Base-by-base conservation (phyloP, 495 filamentous ascomycete genomes). In the Hapsidospora chrysogenum region DNA sequence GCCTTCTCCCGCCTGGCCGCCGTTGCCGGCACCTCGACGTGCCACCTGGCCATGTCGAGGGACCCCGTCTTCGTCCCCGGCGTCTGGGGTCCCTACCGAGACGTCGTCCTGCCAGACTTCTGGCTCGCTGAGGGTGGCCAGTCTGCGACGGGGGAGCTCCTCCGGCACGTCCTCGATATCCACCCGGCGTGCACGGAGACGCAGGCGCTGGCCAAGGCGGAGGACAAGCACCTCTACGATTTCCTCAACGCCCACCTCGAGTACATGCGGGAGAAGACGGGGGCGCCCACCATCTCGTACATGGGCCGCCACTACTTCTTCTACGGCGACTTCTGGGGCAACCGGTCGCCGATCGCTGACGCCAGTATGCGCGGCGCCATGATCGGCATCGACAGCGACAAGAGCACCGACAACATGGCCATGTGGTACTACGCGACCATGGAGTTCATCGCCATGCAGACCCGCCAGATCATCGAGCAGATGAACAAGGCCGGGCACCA, bases 91-190 rank as follows among this genome's bases (percentile, higher is more conserved):
- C 87, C 87, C 1, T 97, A 95, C 52, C 72, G 83, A 30, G 87
- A 96, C 52, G 87, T 92, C 10, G 72, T 97, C 14, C 71, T 94
- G 17, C 84, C 86, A 0, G 76, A 72, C 27, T 89, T 72, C 50
- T 97, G 89, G 89, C 78, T 96, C 68, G 83, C 89, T 5, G 89
- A 97, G 53, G 89, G 89, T 36, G 89, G 89, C 17, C 89, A 97
- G 56, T 86, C 80, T 28, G 92, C 87, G 0, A 97, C 89, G 1
- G 89, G 89, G 14, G 86, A 93, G 54, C 68, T 97, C 27, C 66
- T 97, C 16, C 89, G 85, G 48, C 83, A 95, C 56, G 77, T 95
- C 44, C 68, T 96, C 34, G 85, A 94, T 47, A 95, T 81, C 3
- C 89, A 97, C 48, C 78, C 85, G 2, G 84, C 86, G 10, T 85